Evolutionary conservation across 169 alveolate genomes (phyloP).

Genomic region (Eimeria brunetti): DNA sequence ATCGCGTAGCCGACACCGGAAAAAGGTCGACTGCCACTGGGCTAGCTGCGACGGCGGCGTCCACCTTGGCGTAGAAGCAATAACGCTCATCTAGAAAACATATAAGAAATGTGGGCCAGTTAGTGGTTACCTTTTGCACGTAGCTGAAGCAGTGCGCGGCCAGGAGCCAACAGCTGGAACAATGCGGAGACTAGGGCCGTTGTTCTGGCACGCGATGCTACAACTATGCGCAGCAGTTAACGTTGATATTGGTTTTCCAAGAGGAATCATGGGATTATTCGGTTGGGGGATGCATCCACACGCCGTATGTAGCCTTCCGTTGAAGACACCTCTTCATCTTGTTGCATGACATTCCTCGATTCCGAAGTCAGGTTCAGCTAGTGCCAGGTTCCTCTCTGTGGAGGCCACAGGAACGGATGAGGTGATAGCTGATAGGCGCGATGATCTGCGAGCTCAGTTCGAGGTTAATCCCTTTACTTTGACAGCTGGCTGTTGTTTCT

Average conservation of each 20-base stretch:
- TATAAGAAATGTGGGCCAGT: neutral
- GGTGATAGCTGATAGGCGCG: conserved; percentile 37
- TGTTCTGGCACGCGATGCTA: conserved; percentile 30
- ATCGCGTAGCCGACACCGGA: neutral
- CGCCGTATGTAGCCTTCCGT: conserved; percentile 21
- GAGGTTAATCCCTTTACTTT: conserved; percentile 40
- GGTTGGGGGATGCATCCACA: conserved; percentile 9
- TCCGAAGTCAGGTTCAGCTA: neutral
- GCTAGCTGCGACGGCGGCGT: neutral
- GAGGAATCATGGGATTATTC: conserved; percentile 48
- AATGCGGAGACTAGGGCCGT: neutral
- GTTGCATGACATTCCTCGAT: neutral
- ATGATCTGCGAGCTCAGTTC: conserved; percentile 46
- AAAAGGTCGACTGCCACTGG: neutral
- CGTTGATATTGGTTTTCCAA: conserved; percentile 30
- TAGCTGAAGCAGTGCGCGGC: neutral
- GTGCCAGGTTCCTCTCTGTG: conserved; percentile 38
- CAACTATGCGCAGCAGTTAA: conserved; percentile 33
- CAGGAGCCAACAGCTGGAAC: conserved; percentile 8
- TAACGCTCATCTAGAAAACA: neutral
- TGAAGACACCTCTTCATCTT: neutral
- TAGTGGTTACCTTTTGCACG: neutral
- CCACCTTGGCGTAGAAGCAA: neutral
- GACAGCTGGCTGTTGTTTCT: neutral
- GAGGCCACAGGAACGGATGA: conserved; percentile 34